Evolutionary conservation across 768 basidiomycete genomes (phyloP).

Genomic region (Tulasnella sp.): DNA sequence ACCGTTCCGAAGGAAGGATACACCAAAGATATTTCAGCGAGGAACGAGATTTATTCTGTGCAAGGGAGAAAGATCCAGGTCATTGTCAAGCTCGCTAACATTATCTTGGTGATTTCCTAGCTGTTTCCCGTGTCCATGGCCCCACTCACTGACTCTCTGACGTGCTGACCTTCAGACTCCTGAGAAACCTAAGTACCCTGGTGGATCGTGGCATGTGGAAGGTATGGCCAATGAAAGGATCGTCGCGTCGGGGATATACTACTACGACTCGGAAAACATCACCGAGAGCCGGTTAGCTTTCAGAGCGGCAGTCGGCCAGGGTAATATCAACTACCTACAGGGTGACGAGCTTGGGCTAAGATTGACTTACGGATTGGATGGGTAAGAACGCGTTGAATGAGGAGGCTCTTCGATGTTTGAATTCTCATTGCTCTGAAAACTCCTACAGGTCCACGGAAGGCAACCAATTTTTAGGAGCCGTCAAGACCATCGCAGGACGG

Average conservation of each 20-base stretch:
- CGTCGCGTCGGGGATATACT: conserved; percentile 36
- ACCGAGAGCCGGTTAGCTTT: conserved; percentile 39
- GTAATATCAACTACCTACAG: conserved; percentile 33
- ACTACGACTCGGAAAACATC: conserved; percentile 38
- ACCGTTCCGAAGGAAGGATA: conserved; percentile 14
- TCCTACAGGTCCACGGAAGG: neutral
- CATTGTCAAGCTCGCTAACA: conserved; percentile 45
- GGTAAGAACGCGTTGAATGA: conserved; percentile 44
- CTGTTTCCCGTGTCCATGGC: neutral
- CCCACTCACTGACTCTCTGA: neutral
- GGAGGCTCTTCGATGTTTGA: conserved; percentile 43
- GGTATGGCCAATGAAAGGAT: conserved; percentile 38
- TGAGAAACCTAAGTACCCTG: conserved; percentile 48
- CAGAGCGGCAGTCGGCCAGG: conserved; percentile 33
- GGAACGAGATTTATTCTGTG: conserved; percentile 33
- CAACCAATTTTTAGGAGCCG: conserved; percentile 45
- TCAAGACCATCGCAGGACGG: conserved; percentile 42
- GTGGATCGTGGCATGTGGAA: conserved; percentile 47
- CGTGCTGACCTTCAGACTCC: conserved; percentile 33
- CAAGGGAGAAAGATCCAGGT: conserved; percentile 42
- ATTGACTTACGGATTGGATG: conserved; percentile 40
- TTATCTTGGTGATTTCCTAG: conserved; percentile 42
- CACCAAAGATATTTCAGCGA: neutral
- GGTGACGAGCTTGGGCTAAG: conserved; percentile 29
- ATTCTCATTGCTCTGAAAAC: neutral